phyloP scores from a whole-genome alignment of 108 stramenopile genomes.

The Cylindrotheca closterium region DNA sequence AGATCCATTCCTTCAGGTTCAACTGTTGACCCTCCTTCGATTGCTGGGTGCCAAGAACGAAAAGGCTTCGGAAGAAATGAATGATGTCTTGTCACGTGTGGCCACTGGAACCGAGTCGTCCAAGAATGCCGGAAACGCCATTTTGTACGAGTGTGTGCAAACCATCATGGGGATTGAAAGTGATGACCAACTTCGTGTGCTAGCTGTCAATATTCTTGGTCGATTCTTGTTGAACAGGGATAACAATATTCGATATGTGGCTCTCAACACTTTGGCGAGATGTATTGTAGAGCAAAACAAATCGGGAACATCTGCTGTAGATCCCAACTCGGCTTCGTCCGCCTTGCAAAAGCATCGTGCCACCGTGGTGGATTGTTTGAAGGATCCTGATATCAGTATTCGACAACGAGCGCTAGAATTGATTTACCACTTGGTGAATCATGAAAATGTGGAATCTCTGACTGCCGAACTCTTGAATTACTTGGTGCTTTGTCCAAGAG shows the following conservation, averaged over 20 bases:
- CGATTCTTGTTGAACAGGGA: constrained; percentile 97
- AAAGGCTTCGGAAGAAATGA: constrained; percentile 90
- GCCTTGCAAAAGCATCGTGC: constrained; percentile 90
- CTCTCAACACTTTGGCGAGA: constrained; percentile 89
- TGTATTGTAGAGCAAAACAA: constrained; percentile 58
- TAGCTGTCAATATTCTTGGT: constrained; percentile 98
- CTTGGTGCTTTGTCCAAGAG: constrained; percentile 92
- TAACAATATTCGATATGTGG: constrained; percentile 99
- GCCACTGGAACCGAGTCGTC: constrained; percentile 98
- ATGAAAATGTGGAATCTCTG: constrained; percentile 84
- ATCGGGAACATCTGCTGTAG: constrained; percentile 29
- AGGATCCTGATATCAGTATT: constrained; percentile 98
- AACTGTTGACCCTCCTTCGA: constrained; percentile 88
- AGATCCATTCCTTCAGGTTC: constrained; percentile 96
- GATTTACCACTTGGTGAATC: constrained; percentile 95
- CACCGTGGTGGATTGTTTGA: constrained; percentile 97
- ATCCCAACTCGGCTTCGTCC: constrained; percentile 68
- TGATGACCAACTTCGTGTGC: constrained; percentile 94
- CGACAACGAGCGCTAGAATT: constrained; percentile 98
- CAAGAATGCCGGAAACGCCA: constrained; percentile 98
- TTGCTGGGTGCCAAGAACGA: constrained; percentile 82
- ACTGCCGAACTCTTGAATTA: constrained; percentile 98
- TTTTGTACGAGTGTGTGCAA: constrained; percentile 98
- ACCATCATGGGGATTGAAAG: constrained; percentile 96
- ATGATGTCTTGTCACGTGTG: constrained; percentile 98